A percentile compares a stretch with the other conserved stretches of the same genome.
phyloP scores from a whole-genome alignment of 2,329 filamentous ascomycete species.

The Tolypocladium cylindrosporum region DNA sequence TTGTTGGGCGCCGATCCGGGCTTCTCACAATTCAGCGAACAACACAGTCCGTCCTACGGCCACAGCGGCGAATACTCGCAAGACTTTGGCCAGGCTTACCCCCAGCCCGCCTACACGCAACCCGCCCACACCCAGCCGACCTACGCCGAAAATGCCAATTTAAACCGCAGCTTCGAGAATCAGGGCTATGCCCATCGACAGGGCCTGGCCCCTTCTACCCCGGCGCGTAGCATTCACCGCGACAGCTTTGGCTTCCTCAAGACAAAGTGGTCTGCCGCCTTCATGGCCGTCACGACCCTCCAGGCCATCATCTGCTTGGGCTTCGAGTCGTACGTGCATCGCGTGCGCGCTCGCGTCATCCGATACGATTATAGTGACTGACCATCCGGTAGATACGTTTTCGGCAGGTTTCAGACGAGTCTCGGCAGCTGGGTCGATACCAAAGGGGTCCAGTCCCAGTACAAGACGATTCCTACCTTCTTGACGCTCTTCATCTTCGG shows the following conservation, averaged over 20 bases:
- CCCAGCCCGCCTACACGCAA: slow-evolving; percentile 17
- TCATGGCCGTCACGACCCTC: slow-evolving; percentile 61
- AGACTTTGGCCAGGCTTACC: slow-evolving; percentile 23
- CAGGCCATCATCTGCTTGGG: slow-evolving; percentile 75
- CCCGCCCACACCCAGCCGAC: slow-evolving; percentile 14
- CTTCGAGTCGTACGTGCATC: slow-evolving; percentile 67
- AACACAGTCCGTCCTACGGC: slow-evolving; percentile 13
- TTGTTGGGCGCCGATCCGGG: slow-evolving; percentile 27
- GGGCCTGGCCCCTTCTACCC: slow-evolving; percentile 22
- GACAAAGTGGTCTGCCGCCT: slow-evolving; percentile 80
- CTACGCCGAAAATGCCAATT: slow-evolving; percentile 16
- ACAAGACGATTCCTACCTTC: slow-evolving; percentile 82
- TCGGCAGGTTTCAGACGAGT: slow-evolving; percentile 70
- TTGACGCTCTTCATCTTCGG: slow-evolving; percentile 95
- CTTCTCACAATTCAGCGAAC: slow-evolving; percentile 21
- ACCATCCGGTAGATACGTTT: slow-evolving; percentile 60
- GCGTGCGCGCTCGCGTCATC: not conserved
- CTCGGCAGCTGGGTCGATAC: slow-evolving; percentile 31
- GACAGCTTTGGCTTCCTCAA: slow-evolving; percentile 61
- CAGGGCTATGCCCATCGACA: slow-evolving; percentile 27
- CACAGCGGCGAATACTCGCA: slow-evolving; percentile 17
- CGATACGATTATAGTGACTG: slow-evolving; percentile 7
- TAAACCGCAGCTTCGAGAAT: slow-evolving; percentile 18
- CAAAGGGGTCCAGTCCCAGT: slow-evolving; percentile 36
- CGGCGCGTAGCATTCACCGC: slow-evolving; percentile 19